phyloP scores from a whole-genome alignment of 208 protist species.

The Borovskyia barvae region DNA sequence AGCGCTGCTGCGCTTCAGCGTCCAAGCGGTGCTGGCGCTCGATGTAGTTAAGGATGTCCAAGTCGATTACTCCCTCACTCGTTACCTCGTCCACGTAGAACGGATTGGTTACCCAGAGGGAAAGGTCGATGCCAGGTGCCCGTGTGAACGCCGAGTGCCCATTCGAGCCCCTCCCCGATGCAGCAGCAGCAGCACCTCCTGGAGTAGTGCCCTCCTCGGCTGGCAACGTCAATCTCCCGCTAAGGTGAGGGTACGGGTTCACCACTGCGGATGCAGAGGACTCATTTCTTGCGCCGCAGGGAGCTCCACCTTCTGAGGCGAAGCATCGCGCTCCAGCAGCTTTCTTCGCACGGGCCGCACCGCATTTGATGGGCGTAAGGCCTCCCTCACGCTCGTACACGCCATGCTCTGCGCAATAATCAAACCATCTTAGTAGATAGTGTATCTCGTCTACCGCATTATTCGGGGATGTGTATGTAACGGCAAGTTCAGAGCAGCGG shows the following conservation, averaged over 20 bases:
- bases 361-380: conserved; percentile 29
- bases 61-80: conserved; percentile 26
- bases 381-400: conserved; percentile 39
- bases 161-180: neutral
- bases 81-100: conserved; percentile 38
- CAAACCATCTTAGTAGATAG: conserved; percentile 44
- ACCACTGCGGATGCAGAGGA: neutral
- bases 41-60: conserved; percentile 58
- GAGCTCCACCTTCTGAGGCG: neutral
- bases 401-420: conserved; percentile 17
- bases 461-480: conserved; percentile 20
- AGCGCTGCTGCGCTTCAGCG: conserved; percentile 20
- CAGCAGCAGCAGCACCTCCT: neutral
- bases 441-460: conserved; percentile 24
- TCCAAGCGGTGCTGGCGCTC: conserved; percentile 46
- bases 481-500: conserved; percentile 30
- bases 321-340: neutral
- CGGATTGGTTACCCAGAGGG: conserved; percentile 17
- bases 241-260: no score
- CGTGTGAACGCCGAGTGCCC: neutral
- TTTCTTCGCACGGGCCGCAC: neutral
- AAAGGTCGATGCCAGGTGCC: neutral
- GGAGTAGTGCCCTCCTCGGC: neutral
- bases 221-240: no score
- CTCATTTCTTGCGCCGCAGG: neutral